phyloP scores from a whole-genome alignment of 345 rosid species.

The Cardamine occulta region DNA sequence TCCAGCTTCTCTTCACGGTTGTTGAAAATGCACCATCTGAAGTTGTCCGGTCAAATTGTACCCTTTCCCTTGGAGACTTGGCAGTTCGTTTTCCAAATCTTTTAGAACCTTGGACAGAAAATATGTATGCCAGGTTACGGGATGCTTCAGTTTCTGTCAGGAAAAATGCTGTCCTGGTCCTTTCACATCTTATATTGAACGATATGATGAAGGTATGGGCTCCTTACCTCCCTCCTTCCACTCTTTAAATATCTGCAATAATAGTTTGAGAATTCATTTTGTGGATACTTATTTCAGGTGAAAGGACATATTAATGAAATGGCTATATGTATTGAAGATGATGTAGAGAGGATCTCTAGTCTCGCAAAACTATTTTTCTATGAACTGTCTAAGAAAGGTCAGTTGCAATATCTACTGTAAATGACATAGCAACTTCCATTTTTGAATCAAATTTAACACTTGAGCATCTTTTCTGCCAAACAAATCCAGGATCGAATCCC shows the following conservation, averaged over 20 bases:
- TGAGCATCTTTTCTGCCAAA: slow-evolving; percentile 20
- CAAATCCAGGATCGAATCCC: slow-evolving; percentile 86
- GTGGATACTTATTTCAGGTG: slow-evolving; percentile 60
- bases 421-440: slow-evolving; percentile 12
- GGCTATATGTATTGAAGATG: slow-evolving; percentile 87
- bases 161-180: slow-evolving; percentile 97
- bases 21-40: slow-evolving; percentile 94
- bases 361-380: slow-evolving; percentile 90
- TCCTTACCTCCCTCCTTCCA: slow-evolving; percentile 22
- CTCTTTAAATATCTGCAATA: slow-evolving; percentile 14
- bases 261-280: slow-evolving; percentile 39
- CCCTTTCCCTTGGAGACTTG: slow-evolving; percentile 94
- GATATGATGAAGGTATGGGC: slow-evolving; percentile 96
- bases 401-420: slow-evolving; percentile 15
- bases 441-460: slow-evolving; percentile 28
- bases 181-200: slow-evolving; percentile 96
- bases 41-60: slow-evolving; percentile 92
- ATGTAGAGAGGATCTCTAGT: slow-evolving; percentile 85
- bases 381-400: slow-evolving; percentile 97
- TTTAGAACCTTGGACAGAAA: slow-evolving; percentile 96
- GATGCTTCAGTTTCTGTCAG: slow-evolving; percentile 83
- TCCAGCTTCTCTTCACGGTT: slow-evolving; percentile 96
- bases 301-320: slow-evolving; percentile 94
- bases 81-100: slow-evolving; percentile 97
- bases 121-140: slow-evolving; percentile 80